Conservation (phyloP, 257 asterid genomes). For the Verbena officinalis region DNA sequence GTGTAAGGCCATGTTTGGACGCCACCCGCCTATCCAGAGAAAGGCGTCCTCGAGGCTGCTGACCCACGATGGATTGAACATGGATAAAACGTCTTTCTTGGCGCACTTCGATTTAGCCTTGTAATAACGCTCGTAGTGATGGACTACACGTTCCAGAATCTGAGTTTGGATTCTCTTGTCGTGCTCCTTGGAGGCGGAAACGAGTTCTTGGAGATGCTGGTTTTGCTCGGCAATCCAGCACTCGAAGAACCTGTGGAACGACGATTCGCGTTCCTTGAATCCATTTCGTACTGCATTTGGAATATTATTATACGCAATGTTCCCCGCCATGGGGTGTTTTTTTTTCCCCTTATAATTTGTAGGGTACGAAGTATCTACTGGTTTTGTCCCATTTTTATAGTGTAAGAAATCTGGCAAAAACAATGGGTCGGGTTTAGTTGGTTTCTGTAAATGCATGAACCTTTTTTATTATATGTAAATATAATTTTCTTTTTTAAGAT, state of each 20-base stretch:
- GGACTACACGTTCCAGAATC: conserved; percentile 36
- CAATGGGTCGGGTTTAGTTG: no score
- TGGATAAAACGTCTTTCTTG: conserved; percentile 31
- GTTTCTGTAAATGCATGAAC: no score
- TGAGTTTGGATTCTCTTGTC: conserved; percentile 11
- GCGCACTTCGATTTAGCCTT: conserved; percentile 44
- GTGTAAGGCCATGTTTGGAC: conserved; percentile 76
- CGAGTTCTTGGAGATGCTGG: conserved; percentile 47
- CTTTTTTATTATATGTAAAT: no score
- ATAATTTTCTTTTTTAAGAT: no score
- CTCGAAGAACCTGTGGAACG: conserved; percentile 50
- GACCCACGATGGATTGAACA: conserved; percentile 64
- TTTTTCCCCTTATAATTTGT: no score
- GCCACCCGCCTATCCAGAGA: conserved; percentile 82
- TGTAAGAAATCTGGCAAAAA: no score
- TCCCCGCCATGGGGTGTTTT: no score
- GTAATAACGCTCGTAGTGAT: conserved; percentile 67
- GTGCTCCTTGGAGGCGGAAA: conserved; percentile 33
- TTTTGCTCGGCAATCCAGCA: conserved; percentile 52
- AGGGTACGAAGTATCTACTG: no score
- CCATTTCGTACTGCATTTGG: conserved; percentile 9
- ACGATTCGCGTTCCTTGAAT: conserved; percentile 23
- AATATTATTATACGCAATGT: no score
- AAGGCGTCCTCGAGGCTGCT: conserved; percentile 69
- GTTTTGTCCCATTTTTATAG: no score